A percentile compares a stretch with the other conserved stretches of the same genome.
These are phyloP conservation scores for Tremella yokohamensis DNA, from an alignment of 768 basidiomycete species.

Conservation along the genomic window DNA sequence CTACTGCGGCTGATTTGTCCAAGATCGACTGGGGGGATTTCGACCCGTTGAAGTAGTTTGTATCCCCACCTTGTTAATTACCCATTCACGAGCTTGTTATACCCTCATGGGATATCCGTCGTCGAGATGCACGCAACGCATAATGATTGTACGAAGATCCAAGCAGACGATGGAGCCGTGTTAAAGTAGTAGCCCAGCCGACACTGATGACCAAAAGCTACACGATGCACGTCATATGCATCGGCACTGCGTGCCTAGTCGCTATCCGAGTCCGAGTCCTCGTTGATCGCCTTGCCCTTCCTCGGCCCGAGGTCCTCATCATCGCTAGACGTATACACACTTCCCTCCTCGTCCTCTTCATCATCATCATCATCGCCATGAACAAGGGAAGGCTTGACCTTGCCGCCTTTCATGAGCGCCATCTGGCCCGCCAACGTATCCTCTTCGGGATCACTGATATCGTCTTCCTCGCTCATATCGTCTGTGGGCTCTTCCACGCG, in stretches of 20 bases:
- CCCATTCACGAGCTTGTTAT: too few species aligned
- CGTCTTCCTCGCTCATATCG: slow-evolving; percentile 66
- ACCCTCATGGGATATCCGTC: too few species aligned
- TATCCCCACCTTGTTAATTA: too few species aligned
- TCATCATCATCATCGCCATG: slow-evolving; percentile 56
- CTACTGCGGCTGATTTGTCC: slow-evolving; percentile 7
- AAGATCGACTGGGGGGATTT: slow-evolving; percentile 47
- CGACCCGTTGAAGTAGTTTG: slow-evolving; percentile 43
- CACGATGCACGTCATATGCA: too few species aligned
- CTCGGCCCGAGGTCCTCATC: slow-evolving; percentile 41
- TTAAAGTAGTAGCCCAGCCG: too few species aligned
- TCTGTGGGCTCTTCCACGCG: slow-evolving; percentile 72
- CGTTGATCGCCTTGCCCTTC: slow-evolving; percentile 37
- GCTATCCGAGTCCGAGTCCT: slow-evolving; percentile 40
- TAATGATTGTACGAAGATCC: too few species aligned
- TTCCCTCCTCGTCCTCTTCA: slow-evolving; percentile 57
- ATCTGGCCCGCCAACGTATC: slow-evolving; percentile 95
- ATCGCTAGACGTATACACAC: slow-evolving; percentile 53
- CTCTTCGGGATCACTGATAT: slow-evolving; percentile 97
- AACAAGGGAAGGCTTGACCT: slow-evolving; percentile 76
- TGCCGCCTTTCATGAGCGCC: slow-evolving; percentile 86
- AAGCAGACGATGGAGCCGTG: too few species aligned
- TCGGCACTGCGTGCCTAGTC: slow-evolving; percentile 13
- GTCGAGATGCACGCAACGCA: too few species aligned
- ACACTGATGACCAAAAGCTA: too few species aligned